These are phyloP conservation scores for Pyronema omphalodes DNA, from an alignment of 495 filamentous ascomycete species.

Conservation along the genomic window DNA sequence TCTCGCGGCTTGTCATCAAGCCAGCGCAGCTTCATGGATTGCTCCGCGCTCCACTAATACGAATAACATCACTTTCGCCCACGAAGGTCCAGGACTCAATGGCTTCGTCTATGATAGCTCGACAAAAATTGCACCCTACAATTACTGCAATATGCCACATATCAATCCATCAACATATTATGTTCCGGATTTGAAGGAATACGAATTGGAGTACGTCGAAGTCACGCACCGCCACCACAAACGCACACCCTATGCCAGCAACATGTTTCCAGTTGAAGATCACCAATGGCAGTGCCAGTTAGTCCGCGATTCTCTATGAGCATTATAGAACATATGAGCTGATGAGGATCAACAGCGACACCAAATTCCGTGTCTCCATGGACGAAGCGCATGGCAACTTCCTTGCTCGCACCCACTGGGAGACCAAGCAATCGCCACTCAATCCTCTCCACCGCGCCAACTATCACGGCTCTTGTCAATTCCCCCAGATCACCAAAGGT, in stretches of 20 bases:
- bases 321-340: too few relatives aligned
- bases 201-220: slow-evolving; percentile 47
- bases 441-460: slow-evolving; percentile 43
- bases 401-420: slow-evolving; percentile 37
- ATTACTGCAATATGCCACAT: slow-evolving; percentile 66
- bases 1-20: too few relatives aligned
- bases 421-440: slow-evolving; percentile 32
- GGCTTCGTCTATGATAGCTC: slow-evolving; percentile 49
- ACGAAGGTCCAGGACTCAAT: slow-evolving; percentile 36
- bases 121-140: slow-evolving; percentile 37
- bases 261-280: slow-evolving; percentile 46
- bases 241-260: slow-evolving; percentile 49
- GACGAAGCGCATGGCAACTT: slow-evolving; percentile 24
- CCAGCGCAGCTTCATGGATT: slow-evolving; percentile 29
- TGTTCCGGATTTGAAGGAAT: slow-evolving; percentile 27
- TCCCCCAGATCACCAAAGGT: slow-evolving; percentile 47
- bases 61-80: slow-evolving; percentile 36
- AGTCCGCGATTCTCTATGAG: neutral
- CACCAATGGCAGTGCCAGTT: slow-evolving; percentile 46
- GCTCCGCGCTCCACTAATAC: slow-evolving; percentile 36
- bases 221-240: slow-evolving; percentile 58
- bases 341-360: neutral
- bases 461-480: slow-evolving; percentile 47
- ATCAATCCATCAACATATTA: slow-evolving; percentile 40
- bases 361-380: slow-evolving; percentile 4